Conservation (phyloP, 208 protist species). For the Leishmania mexicana region DNA sequence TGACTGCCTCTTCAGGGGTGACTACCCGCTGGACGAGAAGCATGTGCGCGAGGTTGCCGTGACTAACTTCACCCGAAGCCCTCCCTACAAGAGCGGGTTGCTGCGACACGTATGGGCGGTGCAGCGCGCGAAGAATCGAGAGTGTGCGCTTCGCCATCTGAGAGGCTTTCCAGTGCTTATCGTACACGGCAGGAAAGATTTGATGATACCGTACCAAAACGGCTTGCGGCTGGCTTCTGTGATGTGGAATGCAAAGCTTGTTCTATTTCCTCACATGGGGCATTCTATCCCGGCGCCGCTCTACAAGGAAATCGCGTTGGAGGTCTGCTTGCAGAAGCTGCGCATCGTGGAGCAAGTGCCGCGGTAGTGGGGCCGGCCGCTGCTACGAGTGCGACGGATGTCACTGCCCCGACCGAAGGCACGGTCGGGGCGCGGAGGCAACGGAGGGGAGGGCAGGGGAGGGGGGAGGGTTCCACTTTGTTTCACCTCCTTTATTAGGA, state of each 20-base stretch:
- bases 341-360: background rate
- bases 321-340: constrained; percentile 32
- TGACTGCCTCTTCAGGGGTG: constrained; percentile 24
- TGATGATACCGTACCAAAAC: constrained; percentile 61
- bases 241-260: constrained; percentile 43
- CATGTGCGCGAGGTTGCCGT: constrained; percentile 11
- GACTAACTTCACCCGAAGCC: constrained; percentile 28
- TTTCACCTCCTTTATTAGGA: background rate
- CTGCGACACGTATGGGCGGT: constrained; percentile 67
- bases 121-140: constrained; percentile 46
- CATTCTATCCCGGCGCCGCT: constrained; percentile 48
- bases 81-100: constrained; percentile 38
- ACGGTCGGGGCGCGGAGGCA: background rate
- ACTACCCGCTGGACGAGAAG: constrained; percentile 43
- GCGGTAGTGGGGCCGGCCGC: background rate
- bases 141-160: constrained; percentile 38
- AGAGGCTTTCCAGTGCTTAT: constrained; percentile 28
- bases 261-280: constrained; percentile 55
- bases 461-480: background rate
- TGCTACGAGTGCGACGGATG: background rate
- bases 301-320: constrained; percentile 30
- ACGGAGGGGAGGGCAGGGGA: background rate
- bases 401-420: background rate
- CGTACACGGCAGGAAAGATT: constrained; percentile 62
- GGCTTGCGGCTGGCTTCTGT: constrained; percentile 47